Percentiles rank a stretch among this genome's conserved stretches.
phyloP scores from a whole-genome alignment of 306 rosid species.

The Prunus mira region DNA sequence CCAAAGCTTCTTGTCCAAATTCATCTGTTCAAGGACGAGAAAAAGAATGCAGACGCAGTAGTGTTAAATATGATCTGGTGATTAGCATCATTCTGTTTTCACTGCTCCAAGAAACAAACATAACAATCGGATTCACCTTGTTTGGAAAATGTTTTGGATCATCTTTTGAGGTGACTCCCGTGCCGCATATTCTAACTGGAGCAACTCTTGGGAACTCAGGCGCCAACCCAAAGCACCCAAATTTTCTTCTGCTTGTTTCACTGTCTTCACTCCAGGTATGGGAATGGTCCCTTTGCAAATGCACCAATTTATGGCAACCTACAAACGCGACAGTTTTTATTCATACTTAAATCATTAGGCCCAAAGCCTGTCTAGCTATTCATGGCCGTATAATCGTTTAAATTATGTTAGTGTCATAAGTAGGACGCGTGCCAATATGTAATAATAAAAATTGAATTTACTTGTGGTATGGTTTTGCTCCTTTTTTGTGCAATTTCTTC shows the following conservation, averaged over 20 bases:
- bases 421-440: neutral
- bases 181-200: constrained; percentile 65
- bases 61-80: neutral
- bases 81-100: neutral
- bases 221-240: constrained; percentile 90
- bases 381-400: too few relatives aligned
- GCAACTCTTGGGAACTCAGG: constrained; percentile 57
- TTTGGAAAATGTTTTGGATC: constrained; percentile 92
- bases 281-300: constrained; percentile 75
- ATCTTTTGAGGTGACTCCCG: constrained; percentile 62
- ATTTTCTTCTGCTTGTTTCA: constrained; percentile 76
- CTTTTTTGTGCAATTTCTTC: constrained; percentile 59
- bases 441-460: constrained; percentile 12
- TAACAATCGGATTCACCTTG: constrained; percentile 38
- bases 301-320: constrained; percentile 99
- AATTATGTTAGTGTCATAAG: neutral
- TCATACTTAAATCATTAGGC: neutral
- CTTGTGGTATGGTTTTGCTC: constrained; percentile 79
- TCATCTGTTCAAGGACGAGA: neutral
- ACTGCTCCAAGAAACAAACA: neutral
- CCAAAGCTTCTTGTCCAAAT: neutral
- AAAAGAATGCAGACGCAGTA: too few relatives aligned
- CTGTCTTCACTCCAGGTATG: constrained; percentile 90
- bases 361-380: neutral
- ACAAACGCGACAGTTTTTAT: constrained; percentile 15